phyloP scores from a whole-genome alignment of 2,329 filamentous ascomycete species.

The Trichoderma atrobrunneum region DNA sequence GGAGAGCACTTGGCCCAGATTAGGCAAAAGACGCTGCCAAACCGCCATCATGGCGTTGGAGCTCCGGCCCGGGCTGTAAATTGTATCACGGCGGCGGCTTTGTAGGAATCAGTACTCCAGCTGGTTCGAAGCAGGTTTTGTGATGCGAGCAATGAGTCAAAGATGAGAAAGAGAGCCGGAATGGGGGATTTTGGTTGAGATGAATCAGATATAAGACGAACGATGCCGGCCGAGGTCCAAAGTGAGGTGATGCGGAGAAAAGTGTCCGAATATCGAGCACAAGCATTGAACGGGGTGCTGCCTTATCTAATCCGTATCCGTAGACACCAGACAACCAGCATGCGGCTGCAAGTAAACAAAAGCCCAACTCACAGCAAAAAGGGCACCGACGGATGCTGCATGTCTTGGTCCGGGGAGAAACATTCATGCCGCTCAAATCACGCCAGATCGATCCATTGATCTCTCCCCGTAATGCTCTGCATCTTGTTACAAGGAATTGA shows the following conservation, averaged over 20 bases:
- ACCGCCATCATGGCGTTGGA: neutral
- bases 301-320: constrained; percentile 3
- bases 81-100: neutral
- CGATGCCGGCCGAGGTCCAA: neutral
- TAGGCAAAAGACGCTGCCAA: constrained; percentile 14
- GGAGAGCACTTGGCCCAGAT: constrained; percentile 15
- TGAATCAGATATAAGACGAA: neutral
- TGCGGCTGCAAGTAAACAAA: neutral
- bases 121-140: neutral
- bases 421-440: neutral
- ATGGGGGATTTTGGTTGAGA: no score
- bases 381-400: neutral
- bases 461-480: neutral
- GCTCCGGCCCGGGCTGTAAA: neutral
- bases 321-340: neutral
- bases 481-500: neutral
- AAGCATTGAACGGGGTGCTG: neutral
- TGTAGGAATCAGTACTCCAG: neutral
- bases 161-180: neutral
- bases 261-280: neutral
- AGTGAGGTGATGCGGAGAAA: neutral
- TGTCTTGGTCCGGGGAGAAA: neutral
- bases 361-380: neutral
- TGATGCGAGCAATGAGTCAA: neutral
- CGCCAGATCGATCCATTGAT: neutral